Conservation (phyloP, 495 filamentous ascomycete genomes). For the Neurospora discreta region DNA sequence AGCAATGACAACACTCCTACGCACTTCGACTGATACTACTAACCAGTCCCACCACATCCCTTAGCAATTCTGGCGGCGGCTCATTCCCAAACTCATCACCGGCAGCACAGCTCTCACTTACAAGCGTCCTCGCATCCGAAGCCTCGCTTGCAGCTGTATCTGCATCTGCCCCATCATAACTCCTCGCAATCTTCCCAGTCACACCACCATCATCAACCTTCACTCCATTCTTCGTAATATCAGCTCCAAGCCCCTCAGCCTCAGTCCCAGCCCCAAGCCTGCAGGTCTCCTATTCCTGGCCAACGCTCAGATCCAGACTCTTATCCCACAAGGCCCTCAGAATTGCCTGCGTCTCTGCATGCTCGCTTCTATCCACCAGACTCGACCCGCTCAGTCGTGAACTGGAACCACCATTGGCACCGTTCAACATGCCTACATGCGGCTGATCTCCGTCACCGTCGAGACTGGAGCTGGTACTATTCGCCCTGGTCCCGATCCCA, state of each 20-base stretch:
- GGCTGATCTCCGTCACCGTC: slow-evolving; percentile 16
- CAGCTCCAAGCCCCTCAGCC: background rate
- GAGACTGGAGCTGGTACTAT: slow-evolving; percentile 28
- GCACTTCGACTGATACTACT: background rate
- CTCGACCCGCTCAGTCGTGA: slow-evolving; percentile 31
- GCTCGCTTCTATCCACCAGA: slow-evolving; percentile 28
- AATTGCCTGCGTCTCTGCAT: slow-evolving; percentile 33
- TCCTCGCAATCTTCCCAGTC: background rate
- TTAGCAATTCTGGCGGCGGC: background rate
- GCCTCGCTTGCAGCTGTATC: background rate
- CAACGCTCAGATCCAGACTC: slow-evolving; percentile 38
- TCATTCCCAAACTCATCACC: background rate
- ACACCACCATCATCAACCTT: background rate
- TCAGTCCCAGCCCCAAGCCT: background rate
- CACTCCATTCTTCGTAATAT: background rate
- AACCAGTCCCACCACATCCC: background rate
- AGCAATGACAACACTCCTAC: background rate
- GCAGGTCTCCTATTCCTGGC: slow-evolving; percentile 31
- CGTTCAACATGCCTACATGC: background rate
- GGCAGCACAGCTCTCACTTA: background rate
- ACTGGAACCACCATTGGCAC: slow-evolving; percentile 14
- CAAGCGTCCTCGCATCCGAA: background rate
- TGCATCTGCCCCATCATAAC: background rate
- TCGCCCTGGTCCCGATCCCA: background rate
- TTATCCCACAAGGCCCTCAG: slow-evolving; percentile 45